Conservation (phyloP, 331 rosid species). For the Acacia pycnantha region DNA sequence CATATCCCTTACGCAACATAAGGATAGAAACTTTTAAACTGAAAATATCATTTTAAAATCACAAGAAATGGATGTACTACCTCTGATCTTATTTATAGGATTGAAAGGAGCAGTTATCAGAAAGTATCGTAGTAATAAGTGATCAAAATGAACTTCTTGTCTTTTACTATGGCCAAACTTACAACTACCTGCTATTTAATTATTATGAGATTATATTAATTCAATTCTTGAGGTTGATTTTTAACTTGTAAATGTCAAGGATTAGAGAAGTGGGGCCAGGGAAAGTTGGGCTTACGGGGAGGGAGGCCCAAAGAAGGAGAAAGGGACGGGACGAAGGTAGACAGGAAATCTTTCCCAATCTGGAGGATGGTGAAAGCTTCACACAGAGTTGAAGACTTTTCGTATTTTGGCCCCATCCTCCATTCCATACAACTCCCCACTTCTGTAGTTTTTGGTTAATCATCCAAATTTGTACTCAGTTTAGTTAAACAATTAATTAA, state of each 20-base stretch:
- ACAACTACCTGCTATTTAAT: no score
- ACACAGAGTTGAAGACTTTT: neutral
- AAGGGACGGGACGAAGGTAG: conserved; percentile 29
- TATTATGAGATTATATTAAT: no score
- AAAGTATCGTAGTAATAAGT: no score
- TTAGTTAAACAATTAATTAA: no score
- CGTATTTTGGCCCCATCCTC: neutral
- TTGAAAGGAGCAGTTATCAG: no score
- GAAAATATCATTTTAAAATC: no score
- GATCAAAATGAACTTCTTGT: no score
- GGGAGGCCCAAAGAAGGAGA: conserved; percentile 42
- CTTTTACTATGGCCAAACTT: no score
- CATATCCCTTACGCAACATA: neutral
- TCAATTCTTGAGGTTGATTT: no score
- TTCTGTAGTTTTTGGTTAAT: neutral
- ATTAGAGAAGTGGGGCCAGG: conserved; percentile 8
- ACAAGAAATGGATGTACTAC: no score
- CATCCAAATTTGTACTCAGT: neutral
- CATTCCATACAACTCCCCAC: neutral
- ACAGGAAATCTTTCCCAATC: conserved; percentile 40
- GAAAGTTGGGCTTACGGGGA: conserved; percentile 27
- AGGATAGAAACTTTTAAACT: neutral
- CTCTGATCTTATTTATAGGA: no score
- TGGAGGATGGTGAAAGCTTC: conserved; percentile 38
- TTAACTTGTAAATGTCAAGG: no score